Base-by-base conservation (phyloP, 2,329 filamentous ascomycete genomes). In the Ophiostoma ulmi region DNA sequence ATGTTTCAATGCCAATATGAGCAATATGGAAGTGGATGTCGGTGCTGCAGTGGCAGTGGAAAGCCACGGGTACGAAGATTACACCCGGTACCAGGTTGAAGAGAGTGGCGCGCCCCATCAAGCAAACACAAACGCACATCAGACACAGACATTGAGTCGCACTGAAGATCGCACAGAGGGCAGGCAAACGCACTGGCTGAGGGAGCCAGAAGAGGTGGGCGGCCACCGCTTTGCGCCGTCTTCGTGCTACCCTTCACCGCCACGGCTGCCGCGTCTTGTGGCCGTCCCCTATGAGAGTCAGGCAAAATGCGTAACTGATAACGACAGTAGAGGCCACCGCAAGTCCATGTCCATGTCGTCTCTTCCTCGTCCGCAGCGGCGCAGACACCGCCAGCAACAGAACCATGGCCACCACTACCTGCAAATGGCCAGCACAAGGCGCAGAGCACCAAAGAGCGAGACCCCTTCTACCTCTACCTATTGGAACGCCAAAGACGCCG, bases 161-260 rank as follows among this genome's bases (percentile, higher is more conserved):
- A 20, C 26, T 11, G 38, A 48, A 20, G 5, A 20, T 41, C 63
- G 17, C 61, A 20, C 31, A 17, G 44, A 48, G 17, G 38, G 38
- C 38, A 48, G 44, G 6, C 17, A 48, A 48, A 48, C 17, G 44
- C 44, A 7, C 17, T n/a, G 44, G 44, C 44, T 10, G 38, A 13
- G 17, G 17, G 44, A 48, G 17, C 17, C 38, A 10, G 38, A 13
- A 13, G 38, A 10, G 35, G 44, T 66, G 13, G 38, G 13, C 11
- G 55, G 4, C 4, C 14, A 44, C 14, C 61, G 35, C 6, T 39
- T 67, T 5, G n/a, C 31, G 14, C 38, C 70, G 14, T 69, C 68
- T 5, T 61, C 68, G 11, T 71, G 68, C 52, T 71, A 71, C 31
- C 70, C 70, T 22, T 71, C 70, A 10, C 70, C 70, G 8, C 70